Conservation (phyloP, 2,329 filamentous ascomycete genomes). For the Cladosporium sp. region DNA sequence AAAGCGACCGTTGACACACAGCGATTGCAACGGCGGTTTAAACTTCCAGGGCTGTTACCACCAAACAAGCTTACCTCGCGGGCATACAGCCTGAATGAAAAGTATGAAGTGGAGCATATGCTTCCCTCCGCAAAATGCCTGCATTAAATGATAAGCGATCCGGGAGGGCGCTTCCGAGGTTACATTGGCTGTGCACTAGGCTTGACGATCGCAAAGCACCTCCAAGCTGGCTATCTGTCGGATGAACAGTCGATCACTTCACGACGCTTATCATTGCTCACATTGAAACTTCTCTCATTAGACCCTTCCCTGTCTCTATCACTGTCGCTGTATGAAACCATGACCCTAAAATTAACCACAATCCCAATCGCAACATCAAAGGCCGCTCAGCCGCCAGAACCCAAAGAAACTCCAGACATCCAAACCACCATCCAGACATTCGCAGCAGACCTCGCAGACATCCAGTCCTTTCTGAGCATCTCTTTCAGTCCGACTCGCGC, state of each 20-base stretch:
- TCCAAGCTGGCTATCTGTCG: neutral
- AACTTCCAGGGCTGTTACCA: neutral
- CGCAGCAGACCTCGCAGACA: neutral
- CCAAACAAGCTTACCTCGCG: neutral
- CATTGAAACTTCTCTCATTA: neutral
- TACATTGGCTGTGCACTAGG: constrained; percentile 9
- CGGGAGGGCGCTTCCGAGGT: neutral
- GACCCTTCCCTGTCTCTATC: too few relatives aligned
- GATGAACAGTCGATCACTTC: neutral
- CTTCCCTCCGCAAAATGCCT: neutral
- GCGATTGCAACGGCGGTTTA: accelerated
- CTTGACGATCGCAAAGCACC: neutral
- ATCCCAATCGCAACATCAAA: neutral
- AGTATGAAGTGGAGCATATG: neutral
- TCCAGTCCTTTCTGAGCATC: neutral
- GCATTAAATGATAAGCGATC: neutral
- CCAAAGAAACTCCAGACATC: neutral
- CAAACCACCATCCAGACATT: constrained; percentile 3
- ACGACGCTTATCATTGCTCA: neutral
- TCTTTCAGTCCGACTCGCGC: constrained; percentile 5
- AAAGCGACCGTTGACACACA: neutral
- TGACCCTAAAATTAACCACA: neutral
- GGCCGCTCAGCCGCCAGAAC: neutral
- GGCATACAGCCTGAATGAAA: neutral
- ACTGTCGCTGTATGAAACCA: neutral